Base-by-base conservation (phyloP, 352 stramenopile species). In the Saprolegnia parasitica region DNA sequence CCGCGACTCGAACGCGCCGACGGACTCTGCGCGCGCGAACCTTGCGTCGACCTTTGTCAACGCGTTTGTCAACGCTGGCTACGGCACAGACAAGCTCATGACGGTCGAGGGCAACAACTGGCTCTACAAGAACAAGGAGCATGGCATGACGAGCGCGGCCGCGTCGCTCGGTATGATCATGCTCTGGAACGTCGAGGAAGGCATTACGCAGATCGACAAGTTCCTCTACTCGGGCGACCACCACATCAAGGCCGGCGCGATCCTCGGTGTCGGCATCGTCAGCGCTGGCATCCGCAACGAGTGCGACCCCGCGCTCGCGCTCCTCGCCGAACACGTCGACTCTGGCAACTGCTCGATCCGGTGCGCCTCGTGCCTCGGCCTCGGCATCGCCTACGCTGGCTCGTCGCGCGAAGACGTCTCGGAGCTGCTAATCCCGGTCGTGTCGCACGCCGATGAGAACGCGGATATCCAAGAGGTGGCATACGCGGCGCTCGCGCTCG, bases 81-180 rank as follows among this genome's bases (percentile, higher is more conserved):
- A 99, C 78, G 87, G 96, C 68, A 96, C 95, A 21, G 98, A 99
- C 78, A 98, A 99, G 75, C 78, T 97, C 20, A 90, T 97, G 77
- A 96, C 89, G 0, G 89, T 90, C 0, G 92, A 98, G 42, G 88
- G 83, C 62, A 98, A 97, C 75, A 95, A 96, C 58, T 99, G 97
- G 97, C 76, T 99, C 32, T 99, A 99, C 84, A 99, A 99, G 81
- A 99, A 99, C 87, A 99, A 99, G 78, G 98, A 99, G 79, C 96
- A 99, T 73, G 97, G 97, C 61, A 99, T 99, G 97, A 97, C 99
- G 82, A 97, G 92, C 64, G 97, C 97, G 0, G 95, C 97, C 1
- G 98, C 97, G 16, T 99, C 96, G 45, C 81, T 99, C 35, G 98
- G 97, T 61, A 92, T 98, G 71, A 97, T 99, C 61, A 93, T 99